Conservation (phyloP, 768 basidiomycete genomes). For the Sporobolomyces phaffii region DNA sequence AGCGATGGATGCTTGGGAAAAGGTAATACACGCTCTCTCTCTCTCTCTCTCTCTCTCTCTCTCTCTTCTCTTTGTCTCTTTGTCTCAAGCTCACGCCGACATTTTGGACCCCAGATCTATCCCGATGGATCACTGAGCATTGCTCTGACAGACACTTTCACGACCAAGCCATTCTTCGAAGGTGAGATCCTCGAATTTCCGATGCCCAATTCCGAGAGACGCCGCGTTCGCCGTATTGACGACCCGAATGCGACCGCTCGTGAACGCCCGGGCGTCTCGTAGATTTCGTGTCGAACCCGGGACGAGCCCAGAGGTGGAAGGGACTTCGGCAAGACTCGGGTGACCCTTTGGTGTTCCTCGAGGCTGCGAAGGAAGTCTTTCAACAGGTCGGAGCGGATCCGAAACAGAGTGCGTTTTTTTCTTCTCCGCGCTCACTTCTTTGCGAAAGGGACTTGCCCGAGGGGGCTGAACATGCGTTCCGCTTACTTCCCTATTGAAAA, state of each 20-base stretch:
- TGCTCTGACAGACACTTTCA: slow-evolving; percentile 92
- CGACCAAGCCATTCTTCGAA: slow-evolving; percentile 75
- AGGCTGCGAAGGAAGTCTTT: slow-evolving; percentile 66
- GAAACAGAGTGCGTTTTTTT: slow-evolving; percentile 48
- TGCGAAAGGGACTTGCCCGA: too few relatives aligned
- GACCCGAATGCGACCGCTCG: too few relatives aligned
- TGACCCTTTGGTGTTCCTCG: slow-evolving; percentile 74
- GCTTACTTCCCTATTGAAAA: too few relatives aligned
- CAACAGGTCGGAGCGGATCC: slow-evolving; percentile 63
- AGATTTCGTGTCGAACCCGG: slow-evolving; percentile 54
- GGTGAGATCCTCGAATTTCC: neutral
- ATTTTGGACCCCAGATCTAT: slow-evolving; percentile 43
- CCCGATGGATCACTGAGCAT: slow-evolving; percentile 52
- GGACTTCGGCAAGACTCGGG: slow-evolving; percentile 91
- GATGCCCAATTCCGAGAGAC: too few relatives aligned
- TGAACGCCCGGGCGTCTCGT: too few relatives aligned
- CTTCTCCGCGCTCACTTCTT: neutral
- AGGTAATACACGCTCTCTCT: slow-evolving; percentile 53
- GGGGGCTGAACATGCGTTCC: too few relatives aligned
- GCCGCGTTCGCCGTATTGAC: too few relatives aligned
- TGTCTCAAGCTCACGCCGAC: too few relatives aligned
- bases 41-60: too few relatives aligned
- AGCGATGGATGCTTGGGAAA: slow-evolving; percentile 82
- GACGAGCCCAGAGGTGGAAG: slow-evolving; percentile 65
- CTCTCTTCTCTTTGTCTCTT: too few relatives aligned